phyloP scores from a whole-genome alignment of 2,329 filamentous ascomycete genomes.

The Cladosporium sphaerospermum region DNA sequence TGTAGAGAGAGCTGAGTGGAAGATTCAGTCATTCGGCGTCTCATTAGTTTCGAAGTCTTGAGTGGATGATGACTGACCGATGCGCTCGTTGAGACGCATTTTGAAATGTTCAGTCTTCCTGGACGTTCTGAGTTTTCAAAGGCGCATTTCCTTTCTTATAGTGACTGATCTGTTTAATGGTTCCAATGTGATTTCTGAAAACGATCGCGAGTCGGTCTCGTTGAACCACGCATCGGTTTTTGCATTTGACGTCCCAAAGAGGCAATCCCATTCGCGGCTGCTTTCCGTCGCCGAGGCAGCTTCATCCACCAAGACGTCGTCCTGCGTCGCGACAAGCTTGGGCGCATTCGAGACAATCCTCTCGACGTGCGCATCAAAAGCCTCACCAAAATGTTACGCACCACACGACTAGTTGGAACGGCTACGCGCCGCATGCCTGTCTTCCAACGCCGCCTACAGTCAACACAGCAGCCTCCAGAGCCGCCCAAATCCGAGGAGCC shows the following conservation, averaged over 20 bases:
- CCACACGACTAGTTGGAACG: background rate
- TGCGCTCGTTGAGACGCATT: slow-evolving; percentile 40
- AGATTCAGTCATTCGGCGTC: background rate
- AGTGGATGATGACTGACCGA: slow-evolving; percentile 20
- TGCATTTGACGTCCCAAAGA: background rate
- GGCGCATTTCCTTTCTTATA: background rate
- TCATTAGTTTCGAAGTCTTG: background rate
- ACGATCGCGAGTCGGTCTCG: too few relatives aligned
- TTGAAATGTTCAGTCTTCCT: background rate
- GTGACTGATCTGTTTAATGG: too few relatives aligned
- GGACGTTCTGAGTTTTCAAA: too few relatives aligned
- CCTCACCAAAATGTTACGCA: background rate
- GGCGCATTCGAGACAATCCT: background rate
- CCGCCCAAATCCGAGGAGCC: background rate
- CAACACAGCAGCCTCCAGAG: slow-evolving; percentile 4
- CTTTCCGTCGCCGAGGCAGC: background rate
- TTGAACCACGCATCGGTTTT: too few relatives aligned
- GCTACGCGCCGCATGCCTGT: slow-evolving; percentile 4
- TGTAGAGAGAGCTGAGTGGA: slow-evolving; percentile 38
- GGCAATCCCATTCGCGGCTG: background rate
- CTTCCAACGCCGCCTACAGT: slow-evolving; percentile 6
- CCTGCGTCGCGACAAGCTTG: background rate
- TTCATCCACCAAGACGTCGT: too few relatives aligned
- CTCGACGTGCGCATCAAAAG: background rate
- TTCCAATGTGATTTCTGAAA: too few relatives aligned